Conservation (phyloP, 2,329 filamentous ascomycete genomes). For the Penicillium crustosum region DNA sequence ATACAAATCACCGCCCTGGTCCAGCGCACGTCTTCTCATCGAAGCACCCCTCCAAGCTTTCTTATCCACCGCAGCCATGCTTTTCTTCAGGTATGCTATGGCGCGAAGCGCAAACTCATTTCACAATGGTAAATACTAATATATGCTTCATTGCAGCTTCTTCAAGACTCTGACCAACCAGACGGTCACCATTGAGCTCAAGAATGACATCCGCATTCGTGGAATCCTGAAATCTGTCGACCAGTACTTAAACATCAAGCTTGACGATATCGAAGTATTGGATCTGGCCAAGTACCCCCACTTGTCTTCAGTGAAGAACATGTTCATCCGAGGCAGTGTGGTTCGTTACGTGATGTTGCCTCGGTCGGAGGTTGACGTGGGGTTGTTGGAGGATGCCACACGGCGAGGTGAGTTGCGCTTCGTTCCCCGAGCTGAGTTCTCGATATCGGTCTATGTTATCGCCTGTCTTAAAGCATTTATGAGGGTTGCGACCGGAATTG, state of each 20-base stretch:
- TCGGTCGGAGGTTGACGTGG: slow-evolving; percentile 76
- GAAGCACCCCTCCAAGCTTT: slow-evolving; percentile 10
- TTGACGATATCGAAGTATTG: slow-evolving; percentile 89
- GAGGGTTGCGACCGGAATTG: neutral
- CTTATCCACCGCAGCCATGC: slow-evolving; percentile 41
- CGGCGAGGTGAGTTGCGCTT: slow-evolving; percentile 64
- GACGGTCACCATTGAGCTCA: slow-evolving; percentile 96
- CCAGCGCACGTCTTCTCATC: neutral
- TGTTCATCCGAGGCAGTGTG: slow-evolving; percentile 91
- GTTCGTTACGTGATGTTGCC: slow-evolving; percentile 91
- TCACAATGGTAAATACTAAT: neutral
- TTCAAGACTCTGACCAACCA: slow-evolving; percentile 99
- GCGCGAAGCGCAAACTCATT: neutral
- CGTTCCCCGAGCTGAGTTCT: neutral
- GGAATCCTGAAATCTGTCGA: slow-evolving; percentile 96
- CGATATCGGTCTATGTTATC: neutral
- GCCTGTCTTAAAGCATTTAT: neutral
- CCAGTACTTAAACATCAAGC: slow-evolving; percentile 98
- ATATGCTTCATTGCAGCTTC: slow-evolving; percentile 62
- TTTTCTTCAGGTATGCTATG: slow-evolving; percentile 52
- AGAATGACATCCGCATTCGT: slow-evolving; percentile 97
- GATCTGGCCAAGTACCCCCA: slow-evolving; percentile 96
- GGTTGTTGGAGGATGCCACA: slow-evolving; percentile 85
- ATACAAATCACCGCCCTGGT: neutral
- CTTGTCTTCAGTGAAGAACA: slow-evolving; percentile 85